These are phyloP conservation scores for Daldinia grandis DNA, from an alignment of 495 filamentous ascomycete genomes.

Conservation along the genomic window DNA sequence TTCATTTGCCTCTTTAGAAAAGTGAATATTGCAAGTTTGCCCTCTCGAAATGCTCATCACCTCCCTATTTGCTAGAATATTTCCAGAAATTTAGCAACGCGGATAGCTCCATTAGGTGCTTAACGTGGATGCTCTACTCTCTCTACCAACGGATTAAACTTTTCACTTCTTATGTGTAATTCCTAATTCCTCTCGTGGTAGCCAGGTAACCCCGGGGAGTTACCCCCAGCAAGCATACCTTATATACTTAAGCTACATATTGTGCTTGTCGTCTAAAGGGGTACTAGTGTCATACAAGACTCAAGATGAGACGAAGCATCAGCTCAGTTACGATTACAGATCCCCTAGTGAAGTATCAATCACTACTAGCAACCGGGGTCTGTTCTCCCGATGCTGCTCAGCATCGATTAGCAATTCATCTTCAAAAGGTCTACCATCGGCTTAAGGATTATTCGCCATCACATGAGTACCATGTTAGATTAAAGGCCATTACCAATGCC, in stretches of 20 bases:
- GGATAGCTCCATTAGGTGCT: not conserved
- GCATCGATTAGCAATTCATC: slow-evolving; percentile 70
- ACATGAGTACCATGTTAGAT: slow-evolving; percentile 64
- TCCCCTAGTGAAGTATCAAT: slow-evolving; percentile 72
- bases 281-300: not conserved
- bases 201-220: not conserved
- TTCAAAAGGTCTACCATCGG: slow-evolving; percentile 71
- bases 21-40: not conserved
- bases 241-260: not conserved
- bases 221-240: not conserved
- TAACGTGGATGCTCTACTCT: not conserved
- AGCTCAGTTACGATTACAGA: slow-evolving; percentile 71
- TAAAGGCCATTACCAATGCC: slow-evolving; percentile 60
- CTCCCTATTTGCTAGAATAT: not conserved
- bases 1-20: slow-evolving; percentile 4
- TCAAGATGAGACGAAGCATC: slow-evolving; percentile 49
- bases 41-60: not conserved
- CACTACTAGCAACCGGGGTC: slow-evolving; percentile 65
- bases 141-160: not conserved
- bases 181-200: not conserved
- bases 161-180: not conserved
- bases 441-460: slow-evolving; percentile 74
- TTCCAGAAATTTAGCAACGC: not conserved
- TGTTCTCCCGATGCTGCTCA: slow-evolving; percentile 71
- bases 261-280: not conserved